Evolutionary conservation across 257 asterid species (phyloP), one percentile per base, ranked within the genome.

Genomic region (Dorcoceras hygrometricum): DNA sequence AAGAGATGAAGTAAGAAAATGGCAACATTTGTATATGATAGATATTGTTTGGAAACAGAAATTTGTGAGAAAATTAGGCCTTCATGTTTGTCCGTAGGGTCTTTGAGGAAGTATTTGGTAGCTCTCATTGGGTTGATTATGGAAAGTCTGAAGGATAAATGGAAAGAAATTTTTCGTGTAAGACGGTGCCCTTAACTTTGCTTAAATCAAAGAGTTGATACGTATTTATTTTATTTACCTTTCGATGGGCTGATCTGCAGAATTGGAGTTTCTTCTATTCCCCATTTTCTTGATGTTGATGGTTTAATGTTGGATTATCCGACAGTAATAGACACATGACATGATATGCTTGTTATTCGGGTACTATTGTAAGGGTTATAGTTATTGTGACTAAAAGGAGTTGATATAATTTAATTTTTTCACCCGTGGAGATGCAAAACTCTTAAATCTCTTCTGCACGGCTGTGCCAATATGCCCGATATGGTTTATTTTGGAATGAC

Each of bases 111-210:
- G 68, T 71, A 74, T 64, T 63, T 79, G 69, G 69, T 9, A 73
- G 78, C 65, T 72, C 69, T 71, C 65, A 12, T 68, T 63, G 70
- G 65, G 56, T 58, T 72, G 63, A 73, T 69, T 72, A 80, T 79
- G 91, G 79, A 65, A 65, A 76, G 72, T 51, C 69, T 84, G 76
- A 88, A 78, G 81, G 75, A 60, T 66, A 81, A 66, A 62, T 82
- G 75, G 83, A 71, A 62, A 70, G 57, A 77, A 46, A 32, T 77
- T 71, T 73, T 76, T 71, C 59, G 65, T 70, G 90, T 81, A 80
- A 79, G 91, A 74, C 75, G 71, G 46, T 55, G 62, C 27, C 7
- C 36, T 39, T 39, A 51, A 26, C 57, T 48, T 57, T 67, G 32
- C 59, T 73, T 63, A 71, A 43, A 27, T 64, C 70, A 53, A 25